Evolutionary conservation across 306 rosid species (phyloP).

Genomic region (Psophocarpus tetragonolobus): DNA sequence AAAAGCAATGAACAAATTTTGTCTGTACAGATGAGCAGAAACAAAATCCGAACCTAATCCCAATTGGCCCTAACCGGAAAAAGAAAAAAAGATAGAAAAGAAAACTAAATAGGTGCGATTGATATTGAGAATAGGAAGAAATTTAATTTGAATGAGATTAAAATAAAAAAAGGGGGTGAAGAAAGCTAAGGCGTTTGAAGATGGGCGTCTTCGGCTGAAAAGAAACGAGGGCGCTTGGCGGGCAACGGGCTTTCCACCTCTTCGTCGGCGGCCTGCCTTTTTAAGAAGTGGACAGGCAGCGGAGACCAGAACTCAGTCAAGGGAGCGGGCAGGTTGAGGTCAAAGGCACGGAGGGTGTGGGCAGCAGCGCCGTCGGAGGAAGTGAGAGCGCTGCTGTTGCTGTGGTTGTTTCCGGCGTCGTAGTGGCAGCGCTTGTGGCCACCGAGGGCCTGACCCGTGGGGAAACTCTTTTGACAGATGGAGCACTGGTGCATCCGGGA

Average conservation of each 20-base stretch:
- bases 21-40: slow-evolving; percentile 51
- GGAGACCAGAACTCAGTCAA: slow-evolving; percentile 59
- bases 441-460: slow-evolving; percentile 92
- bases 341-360: slow-evolving; percentile 61
- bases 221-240: slow-evolving; percentile 65
- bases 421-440: slow-evolving; percentile 99
- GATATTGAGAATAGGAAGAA: not conserved
- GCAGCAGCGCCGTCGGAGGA: slow-evolving; percentile 46
- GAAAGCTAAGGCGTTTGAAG: slow-evolving; percentile 25
- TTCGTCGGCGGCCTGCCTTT: slow-evolving; percentile 39
- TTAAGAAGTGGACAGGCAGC: slow-evolving; percentile 21
- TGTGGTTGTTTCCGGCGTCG: slow-evolving; percentile 56
- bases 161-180: not conserved
- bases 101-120: not conserved
- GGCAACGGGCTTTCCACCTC: slow-evolving; percentile 92
- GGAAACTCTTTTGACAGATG: slow-evolving; percentile 81
- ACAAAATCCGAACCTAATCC: slow-evolving; percentile 32
- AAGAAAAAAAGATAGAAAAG: not conserved
- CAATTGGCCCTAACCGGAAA: not conserved
- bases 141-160: slow-evolving; percentile 36
- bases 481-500: slow-evolving; percentile 73
- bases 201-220: not conserved
- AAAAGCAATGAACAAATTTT: slow-evolving; percentile 56
- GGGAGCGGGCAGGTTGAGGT: slow-evolving; percentile 79
- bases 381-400: slow-evolving; percentile 41